Conservation (phyloP, 352 stramenopile species). For the Vaucheria bursata region DNA sequence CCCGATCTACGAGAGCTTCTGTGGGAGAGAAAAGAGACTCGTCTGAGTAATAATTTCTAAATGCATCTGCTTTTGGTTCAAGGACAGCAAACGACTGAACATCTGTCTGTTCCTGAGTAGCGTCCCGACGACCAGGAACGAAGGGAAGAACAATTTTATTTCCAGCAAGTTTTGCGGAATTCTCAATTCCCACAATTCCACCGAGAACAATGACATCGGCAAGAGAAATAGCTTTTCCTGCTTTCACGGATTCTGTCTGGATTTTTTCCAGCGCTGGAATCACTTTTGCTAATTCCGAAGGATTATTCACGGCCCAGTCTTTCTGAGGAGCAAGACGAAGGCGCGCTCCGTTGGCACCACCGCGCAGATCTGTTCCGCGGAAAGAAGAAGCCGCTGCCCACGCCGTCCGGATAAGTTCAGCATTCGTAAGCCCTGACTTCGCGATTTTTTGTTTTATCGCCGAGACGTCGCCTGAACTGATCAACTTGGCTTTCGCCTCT, state of each 20-base stretch:
- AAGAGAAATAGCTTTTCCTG: slow-evolving; percentile 52
- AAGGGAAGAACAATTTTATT: slow-evolving; percentile 55
- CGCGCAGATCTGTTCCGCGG: neutral
- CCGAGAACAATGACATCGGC: slow-evolving; percentile 58
- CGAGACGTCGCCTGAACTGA: neutral
- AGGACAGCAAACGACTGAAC: slow-evolving; percentile 51
- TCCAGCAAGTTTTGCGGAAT: slow-evolving; percentile 49
- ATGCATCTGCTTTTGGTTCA: slow-evolving; percentile 53
- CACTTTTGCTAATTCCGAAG: slow-evolving; percentile 50
- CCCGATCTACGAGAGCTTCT: slow-evolving; percentile 52
- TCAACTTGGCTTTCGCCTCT: neutral
- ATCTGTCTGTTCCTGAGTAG: slow-evolving; percentile 53
- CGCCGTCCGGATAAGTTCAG: neutral
- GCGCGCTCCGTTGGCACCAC: neutral
- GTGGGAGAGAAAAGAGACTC: slow-evolving; percentile 30
- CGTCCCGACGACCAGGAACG: slow-evolving; percentile 53
- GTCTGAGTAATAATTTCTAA: slow-evolving; percentile 55
- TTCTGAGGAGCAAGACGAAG: slow-evolving; percentile 50
- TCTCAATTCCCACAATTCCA: slow-evolving; percentile 54
- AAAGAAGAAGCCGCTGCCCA: neutral
- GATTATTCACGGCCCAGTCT: slow-evolving; percentile 56
- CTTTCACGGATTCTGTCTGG: slow-evolving; percentile 49
- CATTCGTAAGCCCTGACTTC: neutral
- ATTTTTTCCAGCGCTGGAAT: slow-evolving; percentile 49
- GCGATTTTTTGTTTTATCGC: neutral